phyloP scores from a whole-genome alignment of 148 eudicot genomes.

The Camellia sinensis region DNA sequence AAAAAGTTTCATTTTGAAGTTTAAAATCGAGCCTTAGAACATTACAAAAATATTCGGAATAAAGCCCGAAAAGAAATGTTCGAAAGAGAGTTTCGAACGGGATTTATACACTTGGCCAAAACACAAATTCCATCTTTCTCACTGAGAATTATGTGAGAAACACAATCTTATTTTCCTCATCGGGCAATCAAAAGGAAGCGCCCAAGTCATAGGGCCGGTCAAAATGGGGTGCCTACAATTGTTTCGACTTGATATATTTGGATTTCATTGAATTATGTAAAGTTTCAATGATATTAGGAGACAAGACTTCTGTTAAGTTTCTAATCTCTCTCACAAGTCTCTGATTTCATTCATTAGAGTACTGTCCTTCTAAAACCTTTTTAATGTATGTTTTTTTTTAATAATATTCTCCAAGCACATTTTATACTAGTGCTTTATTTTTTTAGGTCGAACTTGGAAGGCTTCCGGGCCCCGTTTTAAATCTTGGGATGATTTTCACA shows the following conservation, averaged over 20 bases:
- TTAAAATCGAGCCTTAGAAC: too few relatives aligned
- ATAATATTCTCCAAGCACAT: background rate
- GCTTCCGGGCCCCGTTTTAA: constrained; percentile 87
- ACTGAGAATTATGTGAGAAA: too few relatives aligned
- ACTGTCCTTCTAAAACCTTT: background rate
- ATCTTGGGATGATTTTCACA: constrained; percentile 91
- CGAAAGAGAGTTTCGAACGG: too few relatives aligned
- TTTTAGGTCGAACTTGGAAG: constrained; percentile 84
- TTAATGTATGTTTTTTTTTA: background rate
- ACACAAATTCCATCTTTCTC: too few relatives aligned
- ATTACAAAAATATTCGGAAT: too few relatives aligned
- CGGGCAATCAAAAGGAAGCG: too few relatives aligned
- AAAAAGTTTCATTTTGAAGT: too few relatives aligned
- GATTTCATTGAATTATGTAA: background rate
- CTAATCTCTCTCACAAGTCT: background rate
- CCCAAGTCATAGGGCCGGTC: too few relatives aligned
- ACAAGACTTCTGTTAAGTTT: background rate
- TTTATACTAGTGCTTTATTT: constrained; percentile 6
- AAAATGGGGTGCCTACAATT: background rate
- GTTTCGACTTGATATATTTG: background rate
- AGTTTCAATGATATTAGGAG: background rate
- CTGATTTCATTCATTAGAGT: background rate
- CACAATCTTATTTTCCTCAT: too few relatives aligned
- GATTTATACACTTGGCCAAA: too few relatives aligned
- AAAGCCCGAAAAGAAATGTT: background rate